Evolutionary conservation across 352 stramenopile species (phyloP), one percentile per base, ranked within the genome.

Genomic region (Phytophthora citrophthora): DNA sequence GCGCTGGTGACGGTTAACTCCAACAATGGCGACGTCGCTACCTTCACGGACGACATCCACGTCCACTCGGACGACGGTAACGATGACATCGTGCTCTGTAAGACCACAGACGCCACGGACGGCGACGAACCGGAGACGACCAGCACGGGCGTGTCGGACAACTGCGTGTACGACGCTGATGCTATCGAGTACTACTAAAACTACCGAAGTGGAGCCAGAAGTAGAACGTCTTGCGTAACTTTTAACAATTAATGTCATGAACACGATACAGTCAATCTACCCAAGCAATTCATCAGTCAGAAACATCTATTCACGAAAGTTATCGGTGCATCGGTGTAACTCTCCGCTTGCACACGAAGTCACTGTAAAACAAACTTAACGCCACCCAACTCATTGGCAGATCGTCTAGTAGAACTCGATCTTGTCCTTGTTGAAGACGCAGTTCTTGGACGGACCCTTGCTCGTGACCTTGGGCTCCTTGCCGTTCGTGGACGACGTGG

Each of bases 1-100:
- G 57, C 51, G 5, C 54, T 80, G 18, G 72, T 80, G 38, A 77
- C 72, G 7, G 68, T 80, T 9, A 80, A 77, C 61, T 62, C 67
- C 3, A 79, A 79, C 60, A 74, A 76, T 41, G 61, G 66, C 5
- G 71, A 79, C 57, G 61, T 73, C 31, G 71, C 71, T 11, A 76
- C 67, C 11, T 68, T 79, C 26, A 76, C 62, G 41, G 55, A 70
- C 16, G 62, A 70, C 16, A 70, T 70, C 43, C 62, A 70, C 49
- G 48, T 70, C 15, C 62, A 70, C 49, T 66, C 62, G 41, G 56
- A 62, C 36, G 56, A 70, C 5, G 62, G 54, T 31, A 62, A 57
- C 20, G 55, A 58, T 16, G 62, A 54, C 48, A 63, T 66, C 15
- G 60, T 64, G 10, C 53, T 70, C 39, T 70, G 62, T 41, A 63